Base-by-base conservation (phyloP, 768 basidiomycete species). In the Boletus patriciae region DNA sequence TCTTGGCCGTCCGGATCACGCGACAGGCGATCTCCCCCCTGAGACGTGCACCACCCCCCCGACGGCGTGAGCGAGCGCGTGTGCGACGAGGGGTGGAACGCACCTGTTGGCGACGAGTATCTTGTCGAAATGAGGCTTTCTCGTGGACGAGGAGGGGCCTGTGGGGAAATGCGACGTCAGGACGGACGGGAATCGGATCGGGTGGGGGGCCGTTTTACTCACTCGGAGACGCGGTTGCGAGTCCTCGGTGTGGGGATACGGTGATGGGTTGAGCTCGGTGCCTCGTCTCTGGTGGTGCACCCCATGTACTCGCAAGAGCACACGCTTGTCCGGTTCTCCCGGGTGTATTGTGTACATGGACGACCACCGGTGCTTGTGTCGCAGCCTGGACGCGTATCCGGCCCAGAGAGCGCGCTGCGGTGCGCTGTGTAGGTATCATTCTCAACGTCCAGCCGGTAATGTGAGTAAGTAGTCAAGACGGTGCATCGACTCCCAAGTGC, bases 1-100 rank as follows among this genome's bases (percentile, higher is more conserved):
- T 90, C 71, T 79, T 85, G 3, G 92, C 92, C 0, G 94, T 96
- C 25, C 90, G 86, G 53, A 96, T 96, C 43, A 98, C 92, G 19
- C 94, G 87, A 71, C 95, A 97, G 6, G 94, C 94, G 60, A 98
- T 98, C 73, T 98, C 94, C 46, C 94, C 94, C 71, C 94, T 96
- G 59, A 15, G 36, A 45, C 3, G 29, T 2, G 52, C 6, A 19
- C 57, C n/a, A n/a, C n/a, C n/a, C n/a, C n/a, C n/a, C n/a, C 16
- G 43, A 34, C 46, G 44, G 23, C 55, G 12, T 36, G 21, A 54
- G 31, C 25, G 36, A 27, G 43, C 13, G 12, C 40, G 12, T 33
- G 25, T 12, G 27, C 13, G 7, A 9, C 41, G 38, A 9, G 3
- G 4, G 16, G 6, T 9, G 8, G 15, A 31, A 25, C 47, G 37